Evolutionary conservation across 2,329 filamentous ascomycete genomes (phyloP).

Genomic region (Samsoniella hepiali): DNA sequence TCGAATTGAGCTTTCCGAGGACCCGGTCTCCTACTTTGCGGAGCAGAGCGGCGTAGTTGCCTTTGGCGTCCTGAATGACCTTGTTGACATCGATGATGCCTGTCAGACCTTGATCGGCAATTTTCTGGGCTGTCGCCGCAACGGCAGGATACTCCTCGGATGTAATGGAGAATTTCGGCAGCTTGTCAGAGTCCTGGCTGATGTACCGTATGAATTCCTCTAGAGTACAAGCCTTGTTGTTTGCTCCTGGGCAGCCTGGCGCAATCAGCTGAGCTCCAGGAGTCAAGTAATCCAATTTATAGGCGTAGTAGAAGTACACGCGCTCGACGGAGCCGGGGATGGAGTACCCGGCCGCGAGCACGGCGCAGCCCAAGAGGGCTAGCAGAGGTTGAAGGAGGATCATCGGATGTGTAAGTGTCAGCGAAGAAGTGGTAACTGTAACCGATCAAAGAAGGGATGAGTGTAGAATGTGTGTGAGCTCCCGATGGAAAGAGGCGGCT

Average conservation of each 20-base stretch:
- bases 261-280: neutral
- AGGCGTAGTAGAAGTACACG: neutral
- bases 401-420: neutral
- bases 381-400: neutral
- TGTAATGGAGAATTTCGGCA: neutral
- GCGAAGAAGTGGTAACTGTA: neutral
- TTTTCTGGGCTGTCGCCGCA: neutral
- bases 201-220: neutral
- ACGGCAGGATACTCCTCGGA: neutral
- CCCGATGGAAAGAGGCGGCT: neutral
- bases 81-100: neutral
- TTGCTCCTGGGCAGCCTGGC: neutral
- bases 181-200: neutral
- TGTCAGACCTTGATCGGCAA: neutral
- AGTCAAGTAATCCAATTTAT: neutral
- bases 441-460: neutral
- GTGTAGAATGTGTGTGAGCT: neutral
- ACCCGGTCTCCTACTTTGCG: neutral
- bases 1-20: neutral
- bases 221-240: neutral
- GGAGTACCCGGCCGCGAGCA: neutral
- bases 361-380: neutral
- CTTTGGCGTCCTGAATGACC: neutral
- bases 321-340: neutral
- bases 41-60: neutral